phyloP scores from a whole-genome alignment of 176 grass and related monocot species.

The Elaeis guineensis region DNA sequence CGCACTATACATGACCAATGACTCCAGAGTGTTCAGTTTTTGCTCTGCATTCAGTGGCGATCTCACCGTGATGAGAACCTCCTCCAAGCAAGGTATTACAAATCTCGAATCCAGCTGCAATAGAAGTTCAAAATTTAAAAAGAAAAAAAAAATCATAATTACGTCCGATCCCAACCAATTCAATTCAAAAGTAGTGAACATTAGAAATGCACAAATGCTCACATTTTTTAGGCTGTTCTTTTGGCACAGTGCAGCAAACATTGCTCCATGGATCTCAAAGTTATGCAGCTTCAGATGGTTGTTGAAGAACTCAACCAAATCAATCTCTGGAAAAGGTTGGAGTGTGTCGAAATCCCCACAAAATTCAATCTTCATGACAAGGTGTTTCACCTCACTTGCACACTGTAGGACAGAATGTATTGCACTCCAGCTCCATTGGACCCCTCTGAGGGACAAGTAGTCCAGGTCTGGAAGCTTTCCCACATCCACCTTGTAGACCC shows the following conservation, averaged over 20 bases:
- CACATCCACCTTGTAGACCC: conserved; percentile 60
- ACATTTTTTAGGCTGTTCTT: conserved; percentile 91
- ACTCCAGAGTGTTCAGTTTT: conserved; percentile 80
- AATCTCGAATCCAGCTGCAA: conserved; percentile 77
- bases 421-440: conserved; percentile 87
- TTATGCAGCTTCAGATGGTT: conserved; percentile 57
- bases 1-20: conserved; percentile 54
- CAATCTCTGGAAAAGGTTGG: conserved; percentile 77
- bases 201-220: neutral
- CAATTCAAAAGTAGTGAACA: too few relatives aligned
- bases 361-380: conserved; percentile 96
- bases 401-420: conserved; percentile 54
- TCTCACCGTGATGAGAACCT: conserved; percentile 77
- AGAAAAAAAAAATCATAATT: too few relatives aligned
- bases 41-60: conserved; percentile 95
- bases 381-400: conserved; percentile 62
- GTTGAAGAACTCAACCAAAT: conserved; percentile 86
- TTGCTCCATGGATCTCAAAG: conserved; percentile 92
- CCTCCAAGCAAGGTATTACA: conserved; percentile 75
- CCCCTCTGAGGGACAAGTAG: conserved; percentile 52
- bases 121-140: too few relatives aligned
- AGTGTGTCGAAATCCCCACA: conserved; percentile 70
- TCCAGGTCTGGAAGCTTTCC: conserved; percentile 71
- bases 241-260: conserved; percentile 92
- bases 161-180: too few relatives aligned